Conservation (phyloP, 371 early-diverging fungal genomes). For the Haplosporangium sp. region DNA sequence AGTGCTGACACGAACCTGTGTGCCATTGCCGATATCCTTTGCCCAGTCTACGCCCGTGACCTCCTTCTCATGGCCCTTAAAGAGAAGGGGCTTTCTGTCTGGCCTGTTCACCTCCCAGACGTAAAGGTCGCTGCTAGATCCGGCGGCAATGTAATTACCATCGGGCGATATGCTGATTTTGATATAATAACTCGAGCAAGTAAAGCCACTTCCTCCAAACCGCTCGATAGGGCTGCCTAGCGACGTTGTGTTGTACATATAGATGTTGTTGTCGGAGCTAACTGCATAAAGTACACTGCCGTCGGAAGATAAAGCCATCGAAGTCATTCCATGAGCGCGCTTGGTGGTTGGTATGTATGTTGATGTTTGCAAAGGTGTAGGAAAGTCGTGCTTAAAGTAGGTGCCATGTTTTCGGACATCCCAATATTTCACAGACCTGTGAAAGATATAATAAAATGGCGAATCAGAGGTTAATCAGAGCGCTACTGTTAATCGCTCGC, state of each 20-base stretch:
- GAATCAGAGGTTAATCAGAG: too few species aligned
- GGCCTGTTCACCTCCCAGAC: slow-evolving; percentile 52
- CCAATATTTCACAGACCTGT: slow-evolving; percentile 57
- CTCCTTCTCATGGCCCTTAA: slow-evolving; percentile 56
- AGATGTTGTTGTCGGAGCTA: slow-evolving; percentile 57
- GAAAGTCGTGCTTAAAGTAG: slow-evolving; percentile 37
- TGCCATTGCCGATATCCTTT: slow-evolving; percentile 48
- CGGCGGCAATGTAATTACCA: slow-evolving; percentile 50
- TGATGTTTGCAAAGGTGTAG: slow-evolving; percentile 49
- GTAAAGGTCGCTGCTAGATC: slow-evolving; percentile 54
- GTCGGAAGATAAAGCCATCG: slow-evolving; percentile 45
- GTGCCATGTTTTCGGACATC: slow-evolving; percentile 55
- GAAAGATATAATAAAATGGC: background rate
- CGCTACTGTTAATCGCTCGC: too few species aligned
- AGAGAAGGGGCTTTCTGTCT: slow-evolving; percentile 45
- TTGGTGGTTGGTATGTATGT: slow-evolving; percentile 46
- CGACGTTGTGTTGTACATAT: slow-evolving; percentile 50
- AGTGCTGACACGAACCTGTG: slow-evolving; percentile 24
- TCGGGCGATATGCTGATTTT: slow-evolving; percentile 58
- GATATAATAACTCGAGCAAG: slow-evolving; percentile 58
- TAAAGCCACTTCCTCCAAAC: slow-evolving; percentile 37
- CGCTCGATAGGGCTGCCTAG: slow-evolving; percentile 42
- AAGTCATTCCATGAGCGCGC: slow-evolving; percentile 57
- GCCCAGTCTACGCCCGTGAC: slow-evolving; percentile 59
- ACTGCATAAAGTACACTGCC: slow-evolving; percentile 38